Base-by-base conservation (phyloP, 2,329 filamentous ascomycete species). In the Paracoccidioides brasiliensis region DNA sequence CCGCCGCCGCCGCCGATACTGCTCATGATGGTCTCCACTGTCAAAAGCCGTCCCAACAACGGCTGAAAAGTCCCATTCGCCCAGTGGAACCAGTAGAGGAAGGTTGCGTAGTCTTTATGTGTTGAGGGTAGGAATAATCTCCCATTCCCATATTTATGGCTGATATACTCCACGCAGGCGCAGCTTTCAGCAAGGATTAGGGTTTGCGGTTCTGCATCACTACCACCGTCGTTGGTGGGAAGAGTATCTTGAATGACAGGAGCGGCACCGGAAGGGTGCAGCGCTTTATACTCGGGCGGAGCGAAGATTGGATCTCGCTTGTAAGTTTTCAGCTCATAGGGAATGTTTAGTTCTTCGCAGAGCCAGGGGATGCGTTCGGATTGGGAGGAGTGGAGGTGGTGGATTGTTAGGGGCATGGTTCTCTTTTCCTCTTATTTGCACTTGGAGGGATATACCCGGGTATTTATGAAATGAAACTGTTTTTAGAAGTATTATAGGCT, bases 61-160 rank as follows among this genome's bases (percentile, higher is more conserved):
- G 74, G 67, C 60, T 70, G 67, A 3, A 80, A 69, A 1, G 66
- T 74, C 38, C 73, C 73, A 62, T 79, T 76, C 7, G 73, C 70
- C 64, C 76, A 84, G 64, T 85, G 80, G 63, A 80, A 79, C 81
- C 81, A 86, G 70, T 81, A 84, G 0, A 86, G 63, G 59, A 81
- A 86, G 52, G 82, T 75, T 2, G 79, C 70, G 59, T 82, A 86
- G 46, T 74, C 72, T 14, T 73, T 66, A 52, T 79, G 68, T 0
- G 65, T 61, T 0, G 78, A 76, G 0, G 62, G 51, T 0, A 82
- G 60, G 8, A 74, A 69, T 0, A 85, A 69, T 10, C 66, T 68
- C 5, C 80, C 80, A 5, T 66, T 61, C 35, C 71, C 80, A 60
- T 84, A 72, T 46, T 75, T 76, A 61, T 75, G 67, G 57, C 77